Percentiles rank a stretch among this genome's conserved stretches.
Evolutionary conservation across 306 rosid genomes (phyloP).

Genomic region (Gynostemma pentaphyllum): DNA sequence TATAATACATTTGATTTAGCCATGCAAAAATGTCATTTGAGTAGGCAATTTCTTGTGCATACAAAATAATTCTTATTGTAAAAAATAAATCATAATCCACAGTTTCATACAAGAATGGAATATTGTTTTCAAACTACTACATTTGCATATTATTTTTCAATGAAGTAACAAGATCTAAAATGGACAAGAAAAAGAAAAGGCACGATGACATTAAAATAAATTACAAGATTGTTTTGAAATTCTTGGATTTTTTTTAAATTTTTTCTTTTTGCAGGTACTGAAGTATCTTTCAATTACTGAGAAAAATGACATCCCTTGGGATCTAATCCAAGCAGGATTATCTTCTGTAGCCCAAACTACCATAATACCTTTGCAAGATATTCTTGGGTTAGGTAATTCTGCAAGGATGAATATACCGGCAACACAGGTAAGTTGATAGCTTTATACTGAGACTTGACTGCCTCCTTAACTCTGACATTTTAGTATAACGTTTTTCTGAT

Average conservation of each 20-base stretch:
- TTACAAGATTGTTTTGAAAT: not conserved
- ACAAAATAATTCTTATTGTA: too few relatives aligned
- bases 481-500: not conserved
- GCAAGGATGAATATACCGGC: conserved; percentile 98
- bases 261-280: too few relatives aligned
- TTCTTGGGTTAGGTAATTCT: conserved; percentile 68
- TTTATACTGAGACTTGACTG: not conserved
- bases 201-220: not conserved
- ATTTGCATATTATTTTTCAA: not conserved
- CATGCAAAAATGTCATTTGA: too few relatives aligned
- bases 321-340: conserved; percentile 39
- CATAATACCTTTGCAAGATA: conserved; percentile 80
- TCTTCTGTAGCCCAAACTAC: conserved; percentile 83
- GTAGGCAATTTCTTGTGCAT: too few relatives aligned
- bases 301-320: conserved; percentile 66
- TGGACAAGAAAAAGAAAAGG: not conserved
- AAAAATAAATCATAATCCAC: not conserved
- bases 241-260: not conserved
- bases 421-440: conserved; percentile 56
- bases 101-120: too few relatives aligned
- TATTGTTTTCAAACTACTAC: not conserved
- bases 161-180: too few relatives aligned
- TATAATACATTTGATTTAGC: too few relatives aligned
- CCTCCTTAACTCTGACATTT: not conserved
- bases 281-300: conserved; percentile 47